Base-by-base conservation (phyloP, 2,329 filamentous ascomycete species). In the Xylariaceae sp. region DNA sequence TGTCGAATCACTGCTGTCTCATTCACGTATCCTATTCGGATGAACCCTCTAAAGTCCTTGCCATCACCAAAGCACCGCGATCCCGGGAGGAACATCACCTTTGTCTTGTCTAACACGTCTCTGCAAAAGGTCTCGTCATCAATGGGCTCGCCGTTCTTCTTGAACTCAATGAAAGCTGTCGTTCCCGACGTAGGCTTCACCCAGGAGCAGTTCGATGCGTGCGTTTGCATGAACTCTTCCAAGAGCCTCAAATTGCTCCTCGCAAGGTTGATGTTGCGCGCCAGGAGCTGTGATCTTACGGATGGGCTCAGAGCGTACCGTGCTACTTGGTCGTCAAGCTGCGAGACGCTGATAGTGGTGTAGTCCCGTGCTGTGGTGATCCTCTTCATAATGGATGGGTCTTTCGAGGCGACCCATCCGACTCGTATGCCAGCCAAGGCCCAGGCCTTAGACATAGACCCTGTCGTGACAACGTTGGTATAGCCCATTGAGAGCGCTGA, bases 401-500 rank as follows among this genome's bases (percentile, higher is more conserved):
- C 22, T 26, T 11, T 26, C 22, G 82, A 84, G 3, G 85, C 87
- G 43, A 91, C 73, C 89, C 89, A 96, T 24, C 89, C 89, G 1
- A 90, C 65, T 1, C 89, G 81, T 47, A 94, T 82, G 2, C 89
- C 89, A 1, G 89, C 87, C 4, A 95, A 68, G 2, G 85, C 81
- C 64, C 89, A 95, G 0, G 87, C 85, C 65, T 95, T 95, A 19
- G 85, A 91, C 71, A 94, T 79, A 15, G 86, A 90, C 12, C 89
- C 84, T 0, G 87, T 93, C 11, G 80, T 79, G 24, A 95, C 72
- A 17, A 78, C 76, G 42, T 81, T 83, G 3, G 76, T 66, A 63
- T 94, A 93, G 33, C 81, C 83, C 33, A 93, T 68, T 0, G 85
- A 79, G 1, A 89, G 70, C 9, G 83, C 72, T 0, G 87, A 89